Conservation (phyloP, 371 early-diverging fungal species). For the Entomophthora muscae region DNA sequence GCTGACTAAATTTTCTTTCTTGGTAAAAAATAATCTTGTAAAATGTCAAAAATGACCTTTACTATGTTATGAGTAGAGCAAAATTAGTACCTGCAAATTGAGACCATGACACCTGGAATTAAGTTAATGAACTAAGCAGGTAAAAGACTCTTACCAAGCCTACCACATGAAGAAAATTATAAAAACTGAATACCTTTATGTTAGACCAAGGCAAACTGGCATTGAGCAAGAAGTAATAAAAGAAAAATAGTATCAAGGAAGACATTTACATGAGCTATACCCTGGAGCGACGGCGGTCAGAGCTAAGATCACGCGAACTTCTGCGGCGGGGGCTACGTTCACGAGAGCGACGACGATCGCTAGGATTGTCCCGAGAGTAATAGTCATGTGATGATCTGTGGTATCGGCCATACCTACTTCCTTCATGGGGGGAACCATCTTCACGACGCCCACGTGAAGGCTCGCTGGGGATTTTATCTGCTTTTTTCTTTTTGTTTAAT, state of each 20-base stretch:
- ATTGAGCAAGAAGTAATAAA: not conserved
- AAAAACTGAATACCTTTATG: too few species aligned
- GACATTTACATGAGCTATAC: not conserved
- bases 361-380: not conserved
- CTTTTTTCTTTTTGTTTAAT: not conserved
- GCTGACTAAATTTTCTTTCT: too few species aligned
- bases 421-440: not conserved
- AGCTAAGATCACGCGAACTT: not conserved
- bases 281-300: not conserved
- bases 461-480: constrained; percentile 7
- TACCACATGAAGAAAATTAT: too few species aligned
- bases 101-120: too few species aligned
- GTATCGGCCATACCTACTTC: constrained; percentile 2
- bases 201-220: too few species aligned
- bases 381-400: not conserved
- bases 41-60: too few species aligned
- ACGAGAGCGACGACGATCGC: not conserved
- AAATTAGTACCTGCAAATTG: too few species aligned
- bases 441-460: not conserved
- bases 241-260: not conserved
- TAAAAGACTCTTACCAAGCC: too few species aligned
- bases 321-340: constrained; percentile 2
- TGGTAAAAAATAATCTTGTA: too few species aligned
- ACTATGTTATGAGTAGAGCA: too few species aligned
- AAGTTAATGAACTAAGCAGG: too few species aligned